Base-by-base conservation (phyloP, 495 filamentous ascomycete genomes). In the Stereocaulon alpinum region DNA sequence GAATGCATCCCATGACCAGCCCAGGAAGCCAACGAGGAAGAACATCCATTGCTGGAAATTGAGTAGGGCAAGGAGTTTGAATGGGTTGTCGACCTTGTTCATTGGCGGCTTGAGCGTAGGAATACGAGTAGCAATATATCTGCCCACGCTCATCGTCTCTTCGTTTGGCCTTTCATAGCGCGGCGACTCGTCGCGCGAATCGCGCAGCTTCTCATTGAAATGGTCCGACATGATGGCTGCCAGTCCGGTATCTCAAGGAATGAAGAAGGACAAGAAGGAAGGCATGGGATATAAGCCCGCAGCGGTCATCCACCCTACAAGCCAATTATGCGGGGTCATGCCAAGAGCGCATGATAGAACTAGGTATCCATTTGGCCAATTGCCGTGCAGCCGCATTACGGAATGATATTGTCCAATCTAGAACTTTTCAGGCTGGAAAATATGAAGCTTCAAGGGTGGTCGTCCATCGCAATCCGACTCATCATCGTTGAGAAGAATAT, bases 1-100 rank as follows among this genome's bases (percentile, higher is more conserved):
- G 61, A 93, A 91, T 15, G 89, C 82, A 69, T 95, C 89, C 86
- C 88, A 92, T 0, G 84, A 82, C 87, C 87, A 91, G 12, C 80
- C 87, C 18, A 77, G 61, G 61, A 74, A 70, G 61, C 72, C 64
- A 63, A 83, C 81, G 37, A 78, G 67, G 71, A 95, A 94, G 71
- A 92, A 92, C 22, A 90, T 76, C 91, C 91, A 96, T 73, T 96
- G 87, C 44, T 82, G 83, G 40, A 70, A 67, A 63, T 78, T 92
- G 45, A 95, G 73, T 68, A 87, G 75, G n/a, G 73, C 70, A 24
- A 96, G 67, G 1, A 88, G 75, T 24, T 72, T 77, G 70, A 95
- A 80, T 0, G 91, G 91, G 67, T 95, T 95, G 18, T 86, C 86
- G 0, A 84, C 87, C n/a, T 80, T 75, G 53, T 80, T 72, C 83